Conservation (phyloP, 2,329 filamentous ascomycete species). For the Aspergillus amoenus region DNA sequence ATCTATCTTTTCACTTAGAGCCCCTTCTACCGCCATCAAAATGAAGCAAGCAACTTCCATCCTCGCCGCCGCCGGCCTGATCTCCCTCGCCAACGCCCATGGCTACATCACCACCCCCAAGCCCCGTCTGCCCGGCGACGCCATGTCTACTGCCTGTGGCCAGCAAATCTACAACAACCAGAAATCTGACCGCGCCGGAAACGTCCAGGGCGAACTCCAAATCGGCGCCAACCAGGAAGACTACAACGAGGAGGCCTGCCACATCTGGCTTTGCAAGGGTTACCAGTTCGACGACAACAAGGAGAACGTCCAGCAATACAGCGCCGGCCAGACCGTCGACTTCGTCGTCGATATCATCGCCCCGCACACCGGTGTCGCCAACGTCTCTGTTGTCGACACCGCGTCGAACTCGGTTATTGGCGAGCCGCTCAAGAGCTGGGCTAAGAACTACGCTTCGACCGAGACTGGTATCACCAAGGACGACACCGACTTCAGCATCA, state of each 20-base stretch:
- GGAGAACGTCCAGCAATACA: conserved; percentile 53
- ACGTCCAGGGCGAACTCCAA: conserved; percentile 57
- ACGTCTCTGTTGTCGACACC: conserved; percentile 52
- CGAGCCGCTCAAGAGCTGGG: conserved; percentile 32
- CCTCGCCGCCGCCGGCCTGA: conserved; percentile 44
- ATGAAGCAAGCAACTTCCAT: conserved; percentile 47
- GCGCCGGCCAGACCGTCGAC: conserved; percentile 45
- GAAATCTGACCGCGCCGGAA: conserved; percentile 55
- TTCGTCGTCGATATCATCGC: conserved; percentile 47
- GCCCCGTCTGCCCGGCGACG: conserved; percentile 52
- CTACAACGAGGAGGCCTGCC: conserved; percentile 49
- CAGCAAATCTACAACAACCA: conserved; percentile 56
- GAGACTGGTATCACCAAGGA: conserved; percentile 25
- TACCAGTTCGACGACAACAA: conserved; percentile 58
- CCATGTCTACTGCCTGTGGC: conserved; percentile 55
- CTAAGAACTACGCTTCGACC: conserved; percentile 29
- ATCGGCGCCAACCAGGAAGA: conserved; percentile 48
- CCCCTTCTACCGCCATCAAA: conserved; percentile 20
- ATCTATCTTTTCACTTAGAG: conserved; percentile 4
- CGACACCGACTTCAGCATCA: conserved; percentile 32
- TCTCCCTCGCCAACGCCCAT: conserved; percentile 52
- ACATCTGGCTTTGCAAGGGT: conserved; percentile 60
- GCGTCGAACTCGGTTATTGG: conserved; percentile 42
- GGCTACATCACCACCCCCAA: conserved; percentile 52
- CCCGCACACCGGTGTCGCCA: conserved; percentile 50